These are phyloP conservation scores for Penicillium verrucosum DNA, from an alignment of 2,329 filamentous ascomycete genomes.

Conservation along the genomic window DNA sequence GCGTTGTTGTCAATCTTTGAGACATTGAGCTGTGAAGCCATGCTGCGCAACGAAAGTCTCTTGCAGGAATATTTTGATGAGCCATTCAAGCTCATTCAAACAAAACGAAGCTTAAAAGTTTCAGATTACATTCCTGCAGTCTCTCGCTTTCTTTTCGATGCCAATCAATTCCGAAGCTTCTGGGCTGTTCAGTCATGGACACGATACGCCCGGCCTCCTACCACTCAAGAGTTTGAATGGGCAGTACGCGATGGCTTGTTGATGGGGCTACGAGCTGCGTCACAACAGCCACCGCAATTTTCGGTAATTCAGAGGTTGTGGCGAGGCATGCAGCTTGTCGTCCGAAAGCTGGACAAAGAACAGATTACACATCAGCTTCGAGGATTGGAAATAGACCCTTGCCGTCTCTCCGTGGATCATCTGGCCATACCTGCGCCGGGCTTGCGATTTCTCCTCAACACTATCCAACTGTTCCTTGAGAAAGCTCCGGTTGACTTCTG, in stretches of 20 bases:
- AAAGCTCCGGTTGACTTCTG: conserved; percentile 80
- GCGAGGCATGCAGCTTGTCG: conserved; percentile 70
- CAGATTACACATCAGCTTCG: conserved; percentile 75
- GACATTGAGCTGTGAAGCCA: conserved; percentile 76
- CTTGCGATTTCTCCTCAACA: conserved; percentile 66
- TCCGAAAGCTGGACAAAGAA: conserved; percentile 69
- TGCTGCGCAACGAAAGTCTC: conserved; percentile 59
- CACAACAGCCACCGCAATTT: conserved; percentile 51
- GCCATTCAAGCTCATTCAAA: conserved; percentile 77
- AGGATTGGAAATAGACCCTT: conserved; percentile 70
- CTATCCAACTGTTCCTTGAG: conserved; percentile 67
- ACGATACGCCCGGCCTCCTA: conserved; percentile 62
- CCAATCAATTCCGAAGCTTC: conserved; percentile 58
- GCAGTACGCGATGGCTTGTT: conserved; percentile 72
- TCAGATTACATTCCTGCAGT: conserved; percentile 75
- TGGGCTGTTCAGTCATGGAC: conserved; percentile 70
- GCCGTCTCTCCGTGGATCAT: conserved; percentile 61
- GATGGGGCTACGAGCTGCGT: conserved; percentile 62
- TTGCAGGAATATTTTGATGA: conserved; percentile 67
- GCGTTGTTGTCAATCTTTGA: conserved; percentile 83
- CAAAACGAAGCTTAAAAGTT: conserved; percentile 73
- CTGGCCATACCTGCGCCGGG: conserved; percentile 61
- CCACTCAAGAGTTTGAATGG: conserved; percentile 78
- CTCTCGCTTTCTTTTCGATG: conserved; percentile 78
- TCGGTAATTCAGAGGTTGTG: conserved; percentile 69